A percentile compares a stretch with the other conserved stretches of the same genome.
Evolutionary conservation across 2,329 filamentous ascomycete species (phyloP).

Genomic region (Metarhizium robertsii): DNA sequence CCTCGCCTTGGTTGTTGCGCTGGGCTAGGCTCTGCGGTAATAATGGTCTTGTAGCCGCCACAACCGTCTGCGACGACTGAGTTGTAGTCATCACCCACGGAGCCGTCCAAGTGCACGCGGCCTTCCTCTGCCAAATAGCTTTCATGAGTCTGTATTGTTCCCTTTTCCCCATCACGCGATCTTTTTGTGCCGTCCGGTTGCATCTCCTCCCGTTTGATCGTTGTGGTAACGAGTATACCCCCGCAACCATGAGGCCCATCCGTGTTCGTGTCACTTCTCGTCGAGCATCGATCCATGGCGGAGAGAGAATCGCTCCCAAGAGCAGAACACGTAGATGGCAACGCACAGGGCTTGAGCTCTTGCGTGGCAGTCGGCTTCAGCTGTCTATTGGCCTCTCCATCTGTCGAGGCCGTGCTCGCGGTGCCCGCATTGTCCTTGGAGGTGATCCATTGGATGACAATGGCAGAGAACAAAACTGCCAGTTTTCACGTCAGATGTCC

Average conservation of each 20-base stretch:
- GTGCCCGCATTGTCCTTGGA: constrained; percentile 32
- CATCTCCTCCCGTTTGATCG: constrained; percentile 25
- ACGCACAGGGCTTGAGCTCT: constrained; percentile 1
- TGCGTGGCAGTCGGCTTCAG: not conserved
- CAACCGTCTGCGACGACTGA: too few species aligned
- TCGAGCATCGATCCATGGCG: not conserved
- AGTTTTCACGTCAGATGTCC: not conserved
- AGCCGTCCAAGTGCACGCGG: too few species aligned
- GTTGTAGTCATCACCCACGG: too few species aligned
- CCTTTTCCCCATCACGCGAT: not conserved
- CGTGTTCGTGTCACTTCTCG: not conserved
- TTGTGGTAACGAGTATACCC: constrained; percentile 27
- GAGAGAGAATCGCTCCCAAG: not conserved
- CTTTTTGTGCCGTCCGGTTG: constrained; percentile 9
- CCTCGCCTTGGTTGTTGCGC: too few species aligned
- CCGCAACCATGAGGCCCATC: not conserved
- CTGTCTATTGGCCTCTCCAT: constrained; percentile 1
- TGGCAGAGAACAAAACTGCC: constrained; percentile 47
- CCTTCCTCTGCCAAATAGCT: too few species aligned
- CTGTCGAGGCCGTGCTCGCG: constrained; percentile 12
- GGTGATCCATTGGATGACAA: constrained; percentile 54
- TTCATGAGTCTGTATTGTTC: too few species aligned
- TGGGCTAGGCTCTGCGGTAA: too few species aligned
- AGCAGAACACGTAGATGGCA: not conserved
- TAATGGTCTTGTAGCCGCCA: too few species aligned